A percentile compares a stretch with the other conserved stretches of the same genome.
Evolutionary conservation across 495 filamentous ascomycete species (phyloP).

Genomic region (Talaromyces thailandensis): DNA sequence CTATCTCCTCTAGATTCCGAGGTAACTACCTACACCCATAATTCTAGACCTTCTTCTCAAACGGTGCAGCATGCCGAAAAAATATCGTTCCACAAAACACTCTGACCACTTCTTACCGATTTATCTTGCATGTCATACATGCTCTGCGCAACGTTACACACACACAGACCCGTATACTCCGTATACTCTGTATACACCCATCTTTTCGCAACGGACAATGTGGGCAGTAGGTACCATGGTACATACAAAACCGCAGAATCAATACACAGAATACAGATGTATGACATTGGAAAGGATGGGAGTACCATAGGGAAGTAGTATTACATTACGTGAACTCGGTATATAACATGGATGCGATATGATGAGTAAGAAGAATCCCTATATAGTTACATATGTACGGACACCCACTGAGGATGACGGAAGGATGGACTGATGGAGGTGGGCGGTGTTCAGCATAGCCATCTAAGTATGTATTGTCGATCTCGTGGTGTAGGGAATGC

Average conservation of each 20-base stretch:
- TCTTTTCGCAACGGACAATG: no score
- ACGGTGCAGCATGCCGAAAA: neutral
- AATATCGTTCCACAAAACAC: neutral
- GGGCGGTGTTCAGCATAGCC: neutral
- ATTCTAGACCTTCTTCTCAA: neutral
- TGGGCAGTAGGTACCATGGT: no score
- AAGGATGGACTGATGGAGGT: neutral
- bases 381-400: neutral
- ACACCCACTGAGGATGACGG: neutral
- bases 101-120: neutral
- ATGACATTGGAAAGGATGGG: neutral
- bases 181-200: no score
- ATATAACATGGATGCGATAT: neutral
- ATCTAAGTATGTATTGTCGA: neutral
- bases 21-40: no score
- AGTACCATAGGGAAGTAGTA: neutral
- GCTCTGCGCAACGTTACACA: neutral
- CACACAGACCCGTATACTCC: neutral
- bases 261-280: neutral
- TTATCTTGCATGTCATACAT: neutral
- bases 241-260: no score
- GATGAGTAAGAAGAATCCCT: neutral
- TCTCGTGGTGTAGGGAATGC: neutral
- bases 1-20: no score
- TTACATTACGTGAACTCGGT: neutral